Conservation (phyloP, 75 land plant genomes). For the Pinus albicaulis region DNA sequence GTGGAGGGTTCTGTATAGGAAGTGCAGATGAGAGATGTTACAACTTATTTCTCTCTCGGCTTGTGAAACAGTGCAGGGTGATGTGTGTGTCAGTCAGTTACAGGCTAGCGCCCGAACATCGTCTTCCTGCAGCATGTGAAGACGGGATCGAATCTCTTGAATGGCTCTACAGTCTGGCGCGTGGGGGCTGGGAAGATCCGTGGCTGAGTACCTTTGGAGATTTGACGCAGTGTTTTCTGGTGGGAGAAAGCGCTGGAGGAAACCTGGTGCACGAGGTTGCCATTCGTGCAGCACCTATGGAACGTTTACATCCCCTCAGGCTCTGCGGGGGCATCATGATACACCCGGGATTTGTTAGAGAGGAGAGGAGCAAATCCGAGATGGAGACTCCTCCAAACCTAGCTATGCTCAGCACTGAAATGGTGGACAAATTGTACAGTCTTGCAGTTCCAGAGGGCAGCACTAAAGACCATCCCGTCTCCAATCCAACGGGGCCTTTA, state of each 20-base stretch:
- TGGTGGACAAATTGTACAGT: conserved; percentile 48
- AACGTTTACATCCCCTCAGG: not conserved
- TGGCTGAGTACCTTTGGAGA: not conserved
- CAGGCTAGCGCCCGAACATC: conserved; percentile 39
- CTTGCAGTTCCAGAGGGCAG: conserved; percentile 48
- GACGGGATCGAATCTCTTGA: conserved; percentile 21
- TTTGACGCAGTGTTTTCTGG: conserved; percentile 12
- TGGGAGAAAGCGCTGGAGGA: conserved; percentile 41
- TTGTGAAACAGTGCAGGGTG: conserved; percentile 14
- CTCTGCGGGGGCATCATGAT: conserved; percentile 4
- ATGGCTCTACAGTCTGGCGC: conserved; percentile 10
- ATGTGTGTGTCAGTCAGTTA: conserved; percentile 35
- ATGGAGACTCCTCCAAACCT: too few species aligned
- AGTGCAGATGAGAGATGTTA: conserved; percentile 1
- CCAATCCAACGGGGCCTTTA: conserved; percentile 55
- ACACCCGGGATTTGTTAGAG: conserved; percentile 39
- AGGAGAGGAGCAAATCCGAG: conserved; percentile 43
- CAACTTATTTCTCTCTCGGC: conserved; percentile 17
- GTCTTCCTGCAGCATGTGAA: conserved; percentile 34
- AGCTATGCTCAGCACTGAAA: conserved; percentile 6
- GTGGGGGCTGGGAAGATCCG: not conserved
- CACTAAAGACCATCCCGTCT: conserved; percentile 61
- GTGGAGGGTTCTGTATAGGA: conserved; percentile 28
- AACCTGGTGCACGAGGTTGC: conserved; percentile 43
- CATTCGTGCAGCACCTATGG: conserved; percentile 12